Conservation (phyloP, 2,329 filamentous ascomycete genomes). For the Graphilbum ipis-grandicollis region DNA sequence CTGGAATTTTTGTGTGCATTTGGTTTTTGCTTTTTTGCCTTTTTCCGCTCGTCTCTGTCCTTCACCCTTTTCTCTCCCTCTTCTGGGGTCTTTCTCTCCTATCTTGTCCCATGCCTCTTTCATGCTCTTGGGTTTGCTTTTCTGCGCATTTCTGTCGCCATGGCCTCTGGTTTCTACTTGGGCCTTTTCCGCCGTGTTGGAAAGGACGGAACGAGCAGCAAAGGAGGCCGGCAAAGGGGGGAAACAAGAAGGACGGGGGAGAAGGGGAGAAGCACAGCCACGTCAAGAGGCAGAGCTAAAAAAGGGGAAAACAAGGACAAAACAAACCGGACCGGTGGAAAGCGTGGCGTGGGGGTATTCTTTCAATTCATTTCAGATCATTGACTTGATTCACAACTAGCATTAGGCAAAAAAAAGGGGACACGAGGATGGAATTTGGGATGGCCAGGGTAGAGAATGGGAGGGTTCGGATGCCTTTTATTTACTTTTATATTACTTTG, state of each 20-base stretch:
- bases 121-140: background rate
- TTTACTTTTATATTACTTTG: too few relatives aligned
- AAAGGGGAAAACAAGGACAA: background rate
- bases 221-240: conserved; percentile 3
- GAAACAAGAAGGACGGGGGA: conserved; percentile 1
- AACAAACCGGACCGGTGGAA: conserved; percentile 3
- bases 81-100: background rate
- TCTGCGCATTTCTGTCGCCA: too few relatives aligned
- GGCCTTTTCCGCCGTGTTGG: background rate
- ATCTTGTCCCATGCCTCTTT: too few relatives aligned
- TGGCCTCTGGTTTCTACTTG: too few relatives aligned
- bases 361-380: conserved; percentile 5
- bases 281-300: background rate
- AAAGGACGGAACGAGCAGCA: background rate
- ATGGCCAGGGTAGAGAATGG: background rate
- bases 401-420: background rate
- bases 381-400: background rate
- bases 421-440: background rate
- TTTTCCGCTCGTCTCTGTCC: conserved; percentile 1
- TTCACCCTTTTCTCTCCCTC: background rate
- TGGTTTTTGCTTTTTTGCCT: conserved; percentile 4
- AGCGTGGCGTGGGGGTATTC: conserved; percentile 8
- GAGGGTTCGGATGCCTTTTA: background rate
- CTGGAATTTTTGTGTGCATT: conserved; percentile 2
- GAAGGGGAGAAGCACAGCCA: background rate